These are phyloP conservation scores for Blastobotrys petasosporus DNA, from an alignment of 1,139 yeast genomes.

Conservation along the genomic window DNA sequence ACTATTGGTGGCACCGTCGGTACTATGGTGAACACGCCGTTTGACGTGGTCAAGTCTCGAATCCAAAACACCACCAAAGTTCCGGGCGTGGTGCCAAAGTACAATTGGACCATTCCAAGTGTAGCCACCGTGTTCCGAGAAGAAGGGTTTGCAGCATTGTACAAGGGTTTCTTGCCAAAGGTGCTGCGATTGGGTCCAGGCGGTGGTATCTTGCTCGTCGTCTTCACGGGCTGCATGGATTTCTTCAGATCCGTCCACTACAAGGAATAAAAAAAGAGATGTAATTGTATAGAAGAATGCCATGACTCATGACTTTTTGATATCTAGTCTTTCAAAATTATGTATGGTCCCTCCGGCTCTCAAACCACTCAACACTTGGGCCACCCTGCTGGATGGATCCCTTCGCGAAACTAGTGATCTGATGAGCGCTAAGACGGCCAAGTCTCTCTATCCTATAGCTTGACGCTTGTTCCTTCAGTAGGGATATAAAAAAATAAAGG, in stretches of 20 bases:
- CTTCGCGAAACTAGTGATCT: constrained; percentile 31
- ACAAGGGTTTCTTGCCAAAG: constrained; percentile 93
- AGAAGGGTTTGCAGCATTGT: constrained; percentile 72
- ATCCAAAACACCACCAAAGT: constrained; percentile 79
- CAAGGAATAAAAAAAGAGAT: constrained; percentile 16
- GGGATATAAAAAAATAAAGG: constrained; percentile 31
- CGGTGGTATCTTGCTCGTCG: constrained; percentile 95
- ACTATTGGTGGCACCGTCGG: constrained; percentile 96
- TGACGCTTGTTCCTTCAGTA: constrained; percentile 49
- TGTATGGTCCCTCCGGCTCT: constrained; percentile 64
- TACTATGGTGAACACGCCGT: constrained; percentile 89
- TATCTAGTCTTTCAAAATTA: constrained; percentile 10
- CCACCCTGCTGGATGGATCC: constrained; percentile 32
- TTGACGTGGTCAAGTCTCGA: constrained; percentile 96
- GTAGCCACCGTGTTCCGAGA: constrained; percentile 71
- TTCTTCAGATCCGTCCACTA: constrained; percentile 69
- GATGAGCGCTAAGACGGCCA: constrained; percentile 59
- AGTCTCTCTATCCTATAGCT: constrained; percentile 55
- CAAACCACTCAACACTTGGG: constrained; percentile 33
- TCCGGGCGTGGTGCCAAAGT: constrained; percentile 61
- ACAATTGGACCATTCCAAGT: constrained; percentile 89
- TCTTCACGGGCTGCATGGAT: constrained; percentile 91
- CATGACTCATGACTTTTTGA: neutral
- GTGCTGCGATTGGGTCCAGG: constrained; percentile 98
- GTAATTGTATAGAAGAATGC: neutral